Percentiles rank a stretch among this genome's conserved stretches.
These are phyloP conservation scores for Cadophora sp. DNA, from an alignment of 2,329 filamentous ascomycete species.

Conservation along the genomic window DNA sequence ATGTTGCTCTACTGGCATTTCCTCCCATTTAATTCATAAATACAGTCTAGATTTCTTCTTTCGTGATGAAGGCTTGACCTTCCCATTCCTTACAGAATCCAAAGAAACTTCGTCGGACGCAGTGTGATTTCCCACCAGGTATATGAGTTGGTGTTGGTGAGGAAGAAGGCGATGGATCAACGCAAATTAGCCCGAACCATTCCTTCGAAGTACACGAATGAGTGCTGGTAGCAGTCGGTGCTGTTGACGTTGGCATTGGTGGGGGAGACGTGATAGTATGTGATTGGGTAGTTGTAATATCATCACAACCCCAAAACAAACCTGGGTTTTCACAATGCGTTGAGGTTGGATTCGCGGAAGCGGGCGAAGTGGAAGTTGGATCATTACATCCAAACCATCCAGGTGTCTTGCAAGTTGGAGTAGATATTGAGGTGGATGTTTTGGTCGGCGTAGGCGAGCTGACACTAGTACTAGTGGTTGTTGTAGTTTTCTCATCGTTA, in stretches of 20 bases:
- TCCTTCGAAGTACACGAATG: slow-evolving; percentile 38
- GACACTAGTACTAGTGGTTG: slow-evolving; percentile 44
- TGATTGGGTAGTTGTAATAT: slow-evolving; percentile 47
- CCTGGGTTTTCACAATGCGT: slow-evolving; percentile 59
- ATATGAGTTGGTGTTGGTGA: slow-evolving; percentile 29
- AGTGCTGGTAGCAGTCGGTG: slow-evolving; percentile 34
- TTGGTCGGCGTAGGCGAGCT: slow-evolving; percentile 38
- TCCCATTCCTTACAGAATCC: slow-evolving; percentile 41
- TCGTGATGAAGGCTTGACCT: slow-evolving; percentile 18
- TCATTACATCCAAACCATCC: slow-evolving; percentile 58
- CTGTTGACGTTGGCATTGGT: slow-evolving; percentile 33
- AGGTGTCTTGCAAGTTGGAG: slow-evolving; percentile 48
- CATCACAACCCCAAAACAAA: slow-evolving; percentile 63
- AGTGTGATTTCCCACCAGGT: slow-evolving; percentile 31
- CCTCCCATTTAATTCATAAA: slow-evolving; percentile 26
- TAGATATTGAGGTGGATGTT: slow-evolving; percentile 37
- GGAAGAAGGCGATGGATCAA: slow-evolving; percentile 37
- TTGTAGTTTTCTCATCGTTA: slow-evolving; percentile 55
- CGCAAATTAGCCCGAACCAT: slow-evolving; percentile 42
- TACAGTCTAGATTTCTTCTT: slow-evolving; percentile 41
- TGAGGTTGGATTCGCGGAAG: slow-evolving; percentile 40
- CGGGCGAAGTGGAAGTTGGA: slow-evolving; percentile 49
- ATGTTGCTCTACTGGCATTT: slow-evolving; percentile 8
- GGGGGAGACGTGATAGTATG: slow-evolving; percentile 47
- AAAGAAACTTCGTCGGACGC: slow-evolving; percentile 37